Base-by-base conservation (phyloP, 1,284 basidiomycete species). In the Stygiomarasmius scandens region DNA sequence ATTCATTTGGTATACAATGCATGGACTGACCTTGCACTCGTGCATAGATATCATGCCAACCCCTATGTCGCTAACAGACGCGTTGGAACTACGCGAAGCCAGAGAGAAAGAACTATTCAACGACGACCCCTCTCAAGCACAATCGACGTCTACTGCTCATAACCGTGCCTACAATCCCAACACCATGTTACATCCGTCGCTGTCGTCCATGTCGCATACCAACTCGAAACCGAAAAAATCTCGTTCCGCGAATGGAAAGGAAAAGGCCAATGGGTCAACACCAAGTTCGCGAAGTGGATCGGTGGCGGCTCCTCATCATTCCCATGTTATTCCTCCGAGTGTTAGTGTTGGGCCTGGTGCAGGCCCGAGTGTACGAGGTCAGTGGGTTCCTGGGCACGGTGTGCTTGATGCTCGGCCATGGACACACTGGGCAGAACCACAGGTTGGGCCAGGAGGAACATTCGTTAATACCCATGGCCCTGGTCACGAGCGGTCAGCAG, bases 21-120 rank as follows among this genome's bases (percentile, higher is more conserved):
- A 52, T 54, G 24, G 53, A 58, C 58, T 49, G 47, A 56, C 27
- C 38, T 27, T 51, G n/a, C 24, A 27, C 54, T 32, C 29, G 22
- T 11, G 38, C 20, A 25, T 61, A 92, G 89, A 90, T 62, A 86
- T 85, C 16, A 83, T 92, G 14, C 90, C 89, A 1, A 69, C 71
- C 27, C 84, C 89, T 2, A 73, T 89, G 9, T 69, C 85, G 4
- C 74, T 90, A 44, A 66, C 72, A 3, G 78, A 83, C 41, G 89
- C 90, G 19, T 71, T 91, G 22, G 71, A 77, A 38, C 73, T 78
- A 55, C 82, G 85, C 49, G 77, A 79, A 58, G 74, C 72, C 20
- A 86, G 83, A 65, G 83, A 84, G 69, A 82, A 80, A 60, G 83
- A 83, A 63, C 67, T 19, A 41, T 64, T 83, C 9, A 81, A 86